Conservation (phyloP, 306 rosid genomes). For the Lotus japonicus region DNA sequence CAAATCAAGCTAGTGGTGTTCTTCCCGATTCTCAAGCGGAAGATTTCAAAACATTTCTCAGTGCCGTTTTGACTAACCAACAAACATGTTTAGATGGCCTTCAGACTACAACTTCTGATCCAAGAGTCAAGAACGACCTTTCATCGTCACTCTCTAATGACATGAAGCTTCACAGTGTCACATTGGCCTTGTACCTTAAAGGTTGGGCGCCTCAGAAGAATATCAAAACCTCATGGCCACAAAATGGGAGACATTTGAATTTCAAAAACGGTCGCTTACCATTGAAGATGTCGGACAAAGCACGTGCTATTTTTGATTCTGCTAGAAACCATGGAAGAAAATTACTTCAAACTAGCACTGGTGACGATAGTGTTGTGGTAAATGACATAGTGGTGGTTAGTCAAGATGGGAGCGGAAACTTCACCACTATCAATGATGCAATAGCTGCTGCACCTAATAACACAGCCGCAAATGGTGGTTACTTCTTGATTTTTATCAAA, state of each 20-base stretch:
- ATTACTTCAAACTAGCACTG: conserved; percentile 10
- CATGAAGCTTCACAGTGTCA: conserved; percentile 56
- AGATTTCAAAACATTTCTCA: conserved; percentile 46
- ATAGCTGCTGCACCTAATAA: conserved; percentile 64
- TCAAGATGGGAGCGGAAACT: conserved; percentile 64
- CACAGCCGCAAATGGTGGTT: conserved; percentile 32
- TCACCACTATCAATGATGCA: conserved; percentile 57
- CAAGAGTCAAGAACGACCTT: conserved; percentile 35
- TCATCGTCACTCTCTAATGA: conserved; percentile 37
- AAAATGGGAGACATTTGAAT: conserved; percentile 22
- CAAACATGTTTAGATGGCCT: conserved; percentile 79
- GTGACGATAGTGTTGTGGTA: conserved; percentile 30
- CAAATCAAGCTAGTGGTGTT: conserved; percentile 13
- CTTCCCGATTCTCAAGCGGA: conserved; percentile 49
- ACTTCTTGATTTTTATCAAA: conserved; percentile 46
- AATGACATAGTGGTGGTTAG: conserved; percentile 51
- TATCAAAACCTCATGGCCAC: conserved; percentile 31
- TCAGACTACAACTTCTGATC: conserved; percentile 37
- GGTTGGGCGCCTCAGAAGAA: conserved; percentile 62
- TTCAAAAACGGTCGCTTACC: conserved; percentile 51
- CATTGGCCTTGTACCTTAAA: conserved; percentile 47
- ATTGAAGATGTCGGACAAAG: conserved; percentile 42
- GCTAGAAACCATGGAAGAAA: conserved; percentile 42
- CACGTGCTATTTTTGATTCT: conserved; percentile 39
- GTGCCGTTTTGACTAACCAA: conserved; percentile 65